Conservation (phyloP, 139 green algal genomes). For the Dunaliella primolecta region DNA sequence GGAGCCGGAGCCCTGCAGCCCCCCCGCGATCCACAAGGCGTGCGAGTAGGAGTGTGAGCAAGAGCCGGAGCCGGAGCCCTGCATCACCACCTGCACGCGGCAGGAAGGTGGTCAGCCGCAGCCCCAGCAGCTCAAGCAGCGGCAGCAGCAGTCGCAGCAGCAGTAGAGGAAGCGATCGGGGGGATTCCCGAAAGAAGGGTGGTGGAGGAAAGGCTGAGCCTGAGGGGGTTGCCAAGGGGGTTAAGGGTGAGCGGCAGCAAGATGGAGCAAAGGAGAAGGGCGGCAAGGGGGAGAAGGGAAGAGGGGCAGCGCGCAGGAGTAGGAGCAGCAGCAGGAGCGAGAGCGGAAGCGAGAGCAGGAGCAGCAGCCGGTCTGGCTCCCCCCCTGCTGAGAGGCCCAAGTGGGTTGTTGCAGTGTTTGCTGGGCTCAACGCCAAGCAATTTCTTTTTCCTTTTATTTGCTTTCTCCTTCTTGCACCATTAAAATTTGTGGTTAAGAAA, state of each 20-base stretch:
- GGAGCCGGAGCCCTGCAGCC: too few species aligned
- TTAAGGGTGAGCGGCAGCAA: neutral
- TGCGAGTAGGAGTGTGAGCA: neutral
- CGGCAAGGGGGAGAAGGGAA: neutral
- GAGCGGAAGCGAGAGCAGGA: neutral
- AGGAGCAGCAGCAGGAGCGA: neutral
- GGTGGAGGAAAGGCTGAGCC: neutral
- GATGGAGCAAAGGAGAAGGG: neutral
- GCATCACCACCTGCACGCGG: neutral
- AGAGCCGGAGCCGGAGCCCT: neutral
- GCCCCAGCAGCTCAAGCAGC: neutral
- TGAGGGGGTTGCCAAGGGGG: neutral
- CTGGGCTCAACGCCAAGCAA: too few species aligned
- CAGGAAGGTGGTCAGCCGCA: neutral
- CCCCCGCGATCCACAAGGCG: too few species aligned
- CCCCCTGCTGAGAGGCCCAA: neutral
- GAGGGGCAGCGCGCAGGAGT: neutral
- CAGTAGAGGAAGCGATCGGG: neutral
- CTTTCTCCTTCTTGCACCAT: neutral
- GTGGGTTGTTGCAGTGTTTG: neutral
- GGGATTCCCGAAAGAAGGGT: neutral
- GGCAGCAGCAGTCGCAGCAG: neutral
- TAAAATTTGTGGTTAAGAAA: too few species aligned
- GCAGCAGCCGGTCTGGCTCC: neutral
- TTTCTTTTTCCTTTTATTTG: neutral